phyloP scores from a whole-genome alignment of 805 yeast species.

The Kodamaea sagamina region DNA sequence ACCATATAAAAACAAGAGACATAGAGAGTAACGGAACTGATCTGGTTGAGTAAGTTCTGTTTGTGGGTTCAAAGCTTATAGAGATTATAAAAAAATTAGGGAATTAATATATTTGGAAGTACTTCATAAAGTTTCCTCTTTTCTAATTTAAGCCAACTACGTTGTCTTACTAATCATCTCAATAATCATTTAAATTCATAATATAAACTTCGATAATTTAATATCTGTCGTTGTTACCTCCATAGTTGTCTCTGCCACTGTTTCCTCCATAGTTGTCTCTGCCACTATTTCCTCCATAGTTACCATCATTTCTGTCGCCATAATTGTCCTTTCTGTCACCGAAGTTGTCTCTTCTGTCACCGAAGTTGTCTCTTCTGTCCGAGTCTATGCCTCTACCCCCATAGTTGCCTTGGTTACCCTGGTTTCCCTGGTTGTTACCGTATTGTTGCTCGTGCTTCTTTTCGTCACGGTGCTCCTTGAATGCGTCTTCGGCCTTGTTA shows the following conservation, averaged over 20 bases:
- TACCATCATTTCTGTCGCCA: conserved; percentile 8
- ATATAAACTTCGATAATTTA: no score
- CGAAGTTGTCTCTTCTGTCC: conserved; percentile 11
- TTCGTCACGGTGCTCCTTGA: conserved; percentile 20
- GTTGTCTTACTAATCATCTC: no score
- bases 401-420: conserved; percentile 9
- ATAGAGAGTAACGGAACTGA: conserved; percentile 10
- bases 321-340: conserved; percentile 8
- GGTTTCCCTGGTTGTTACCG: conserved; percentile 13
- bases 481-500: conserved; percentile 27
- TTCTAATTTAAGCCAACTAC: no score
- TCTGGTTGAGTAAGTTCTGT: conserved; percentile 4
- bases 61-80: conserved; percentile 1
- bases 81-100: conserved; percentile 4
- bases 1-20: background rate
- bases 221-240: conserved; percentile 11
- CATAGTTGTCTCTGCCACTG: conserved; percentile 9
- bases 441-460: conserved; percentile 13
- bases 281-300: conserved; percentile 8
- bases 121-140: no score
- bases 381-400: conserved; percentile 9
- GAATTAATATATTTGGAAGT: no score
- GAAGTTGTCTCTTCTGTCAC: conserved; percentile 11
- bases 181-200: no score
- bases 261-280: conserved; percentile 2